Base-by-base conservation (phyloP, 257 asterid genomes). In the Nicotiana knightiana region DNA sequence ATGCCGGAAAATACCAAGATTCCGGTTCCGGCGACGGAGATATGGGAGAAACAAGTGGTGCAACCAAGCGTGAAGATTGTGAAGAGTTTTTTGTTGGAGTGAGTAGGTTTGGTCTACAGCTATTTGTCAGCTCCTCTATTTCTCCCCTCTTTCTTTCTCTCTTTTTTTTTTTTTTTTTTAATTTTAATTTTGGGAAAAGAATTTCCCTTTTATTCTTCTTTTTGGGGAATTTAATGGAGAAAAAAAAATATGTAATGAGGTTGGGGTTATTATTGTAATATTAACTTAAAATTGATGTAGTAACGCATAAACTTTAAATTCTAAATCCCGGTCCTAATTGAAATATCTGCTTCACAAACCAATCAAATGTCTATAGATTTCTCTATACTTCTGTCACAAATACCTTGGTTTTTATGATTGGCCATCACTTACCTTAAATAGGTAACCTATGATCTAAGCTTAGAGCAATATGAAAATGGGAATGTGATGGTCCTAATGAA, bases 1-100 rank as follows among this genome's bases (percentile, higher is more conserved):
- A 21, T 21, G 24, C 24, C 24, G 24, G 24, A 21, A 21, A 21
- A 21, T 21, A 21, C 24, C 18, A 3, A 80, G 13, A 21, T 70
- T 15, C 83, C 64, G 78, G 59, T 70, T 15, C 83, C 64, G 78
- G 78, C 78, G 12, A 87, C 87, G 82, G 92, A 82, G 53, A 83
- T 88, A 39, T 92, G 97, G 97, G 93, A 91, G 28, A 90, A 75
- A 61, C 79, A 88, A 79, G 95, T 92, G 67, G 62, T 91, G 82
- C 83, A 87, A 65, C 92, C 91, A 82, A 91, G 97, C 91, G 89
- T 87, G 87, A 88, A 89, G 90, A 89, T 92, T 87, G 92, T 92
- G 93, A 87, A 88, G 81, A 82, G 81, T 71, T 92, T 92, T 86
- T 88, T 94, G 93, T 85, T 88, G 92, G 97, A 89, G 90, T 91